Base-by-base conservation (phyloP, 2,329 filamentous ascomycete species). In the Cytospora paraplurivora region DNA sequence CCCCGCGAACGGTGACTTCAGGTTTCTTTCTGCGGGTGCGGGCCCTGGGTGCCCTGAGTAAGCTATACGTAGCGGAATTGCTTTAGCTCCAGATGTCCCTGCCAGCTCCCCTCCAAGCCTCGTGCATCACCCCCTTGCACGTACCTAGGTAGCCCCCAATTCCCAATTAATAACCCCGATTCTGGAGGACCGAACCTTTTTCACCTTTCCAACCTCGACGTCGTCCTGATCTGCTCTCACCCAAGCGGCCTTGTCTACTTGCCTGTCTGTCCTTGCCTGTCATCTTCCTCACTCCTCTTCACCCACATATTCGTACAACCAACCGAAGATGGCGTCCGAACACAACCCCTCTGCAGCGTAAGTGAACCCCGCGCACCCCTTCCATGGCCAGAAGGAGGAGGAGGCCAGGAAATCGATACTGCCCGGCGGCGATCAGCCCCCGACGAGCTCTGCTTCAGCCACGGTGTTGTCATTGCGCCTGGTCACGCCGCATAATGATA, bases 331-430 rank as follows among this genome's bases (percentile, higher is more conserved):
- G 72, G 67, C 72, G 53, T 66, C 71, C 62, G 72, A 74, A 44
- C 53, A 68, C 65, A 71, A 73, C 63, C 66, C 68, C 56, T 62
- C 68, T 65, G 69, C 70, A 66, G 68, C 67, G 73, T 74, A 67
- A 74, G 73, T 74, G 52, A 59, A 49, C 62, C 55, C 51, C 66
- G 47, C 53, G 62, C 41, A 57, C 65, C 65, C 65, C 67, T 65
- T 65, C 67, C 62, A 64, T 44, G 21, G 59, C 59, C 13, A 3
- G n/a, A 21, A 10, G n/a, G 12, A 19, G n/a, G 12, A 19, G 17
- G 44, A 47, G 33, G 13, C 12, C 27, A 6, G 32, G 38, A 38
- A 38, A 27, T 55, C 33, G 51, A 38, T 8, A 27, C 50, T 61
- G 59, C 49, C 41, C n/a, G 19, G 37, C 60, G 12, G 38, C 54